These are phyloP conservation scores for Backusella australiensis DNA, from an alignment of 192 early-diverging fungal genomes.

Conservation along the genomic window DNA sequence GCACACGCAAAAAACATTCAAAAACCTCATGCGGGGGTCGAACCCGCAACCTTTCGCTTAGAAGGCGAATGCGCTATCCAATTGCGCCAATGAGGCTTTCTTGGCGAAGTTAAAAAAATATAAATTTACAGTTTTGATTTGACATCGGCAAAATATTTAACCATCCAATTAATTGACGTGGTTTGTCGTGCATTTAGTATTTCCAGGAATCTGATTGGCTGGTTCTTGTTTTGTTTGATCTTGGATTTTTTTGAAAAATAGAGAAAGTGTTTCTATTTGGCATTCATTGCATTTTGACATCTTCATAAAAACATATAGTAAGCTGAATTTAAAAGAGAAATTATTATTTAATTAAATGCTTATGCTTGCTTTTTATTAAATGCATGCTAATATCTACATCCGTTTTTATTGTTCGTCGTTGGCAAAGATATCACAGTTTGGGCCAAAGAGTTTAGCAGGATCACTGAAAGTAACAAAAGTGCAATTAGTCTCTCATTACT, in stretches of 20 bases:
- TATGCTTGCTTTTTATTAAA: not conserved
- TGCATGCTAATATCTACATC: not conserved
- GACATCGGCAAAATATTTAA: too few species aligned
- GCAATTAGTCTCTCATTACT: too few species aligned
- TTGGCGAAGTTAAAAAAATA: too few species aligned
- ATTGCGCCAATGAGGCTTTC: not conserved
- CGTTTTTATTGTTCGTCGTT: not conserved
- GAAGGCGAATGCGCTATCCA: constrained; percentile 7
- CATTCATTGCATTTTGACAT: too few species aligned
- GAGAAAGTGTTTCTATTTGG: too few species aligned
- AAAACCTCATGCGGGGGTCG: constrained; percentile 6
- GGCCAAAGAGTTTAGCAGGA: not conserved
- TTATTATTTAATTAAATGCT: not conserved
- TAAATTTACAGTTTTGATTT: too few species aligned
- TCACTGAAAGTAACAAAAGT: not conserved
- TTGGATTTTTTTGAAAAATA: too few species aligned
- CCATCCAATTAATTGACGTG: too few species aligned
- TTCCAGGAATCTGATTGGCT: too few species aligned
- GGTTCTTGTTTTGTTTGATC: too few species aligned
- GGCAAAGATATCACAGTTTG: not conserved
- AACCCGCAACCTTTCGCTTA: constrained; percentile 10
- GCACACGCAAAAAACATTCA: not conserved
- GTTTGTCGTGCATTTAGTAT: too few species aligned
- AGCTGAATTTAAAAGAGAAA: not conserved
- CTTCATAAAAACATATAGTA: too few species aligned